These are phyloP conservation scores for Davidsoniella virescens DNA, from an alignment of 2,329 filamentous ascomycete genomes.

Conservation along the genomic window DNA sequence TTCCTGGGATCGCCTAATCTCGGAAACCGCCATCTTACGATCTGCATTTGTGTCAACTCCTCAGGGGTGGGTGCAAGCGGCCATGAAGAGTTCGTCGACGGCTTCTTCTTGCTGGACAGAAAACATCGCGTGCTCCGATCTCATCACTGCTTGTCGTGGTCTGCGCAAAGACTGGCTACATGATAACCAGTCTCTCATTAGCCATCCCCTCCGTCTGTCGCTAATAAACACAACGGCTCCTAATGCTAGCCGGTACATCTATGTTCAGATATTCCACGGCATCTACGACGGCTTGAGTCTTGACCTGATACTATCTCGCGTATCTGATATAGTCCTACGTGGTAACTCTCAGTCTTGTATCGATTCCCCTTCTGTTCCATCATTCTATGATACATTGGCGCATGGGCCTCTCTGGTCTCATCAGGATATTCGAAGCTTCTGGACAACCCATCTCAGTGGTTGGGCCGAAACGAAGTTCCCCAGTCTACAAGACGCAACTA, in stretches of 20 bases:
- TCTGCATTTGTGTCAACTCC: constrained; percentile 56
- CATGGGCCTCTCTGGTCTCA: constrained; percentile 48
- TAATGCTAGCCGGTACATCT: constrained; percentile 26
- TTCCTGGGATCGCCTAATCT: constrained; percentile 42
- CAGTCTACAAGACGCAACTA: constrained; percentile 5
- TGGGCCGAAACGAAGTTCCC: constrained; percentile 16
- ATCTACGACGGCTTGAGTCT: constrained; percentile 78
- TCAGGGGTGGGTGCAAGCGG: constrained; percentile 63
- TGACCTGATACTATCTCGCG: constrained; percentile 40
- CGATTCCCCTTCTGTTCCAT: not conserved
- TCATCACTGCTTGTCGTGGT: too few species aligned
- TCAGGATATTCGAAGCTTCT: constrained; percentile 39
- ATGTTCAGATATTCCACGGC: constrained; percentile 63
- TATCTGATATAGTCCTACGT: not conserved
- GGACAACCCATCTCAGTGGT: constrained; percentile 39
- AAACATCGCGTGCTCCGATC: too few species aligned
- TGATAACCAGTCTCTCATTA: too few species aligned
- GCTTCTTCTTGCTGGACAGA: too few species aligned
- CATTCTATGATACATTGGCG: constrained; percentile 50
- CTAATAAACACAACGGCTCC: constrained; percentile 19
- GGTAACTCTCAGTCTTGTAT: not conserved
- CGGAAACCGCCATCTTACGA: constrained; percentile 46
- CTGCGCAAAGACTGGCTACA: too few species aligned
- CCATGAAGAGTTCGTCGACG: constrained; percentile 22
- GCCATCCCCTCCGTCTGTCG: constrained; percentile 34